Conservation (phyloP, 2,329 filamentous ascomycete species). For the Aspergillus sp. region DNA sequence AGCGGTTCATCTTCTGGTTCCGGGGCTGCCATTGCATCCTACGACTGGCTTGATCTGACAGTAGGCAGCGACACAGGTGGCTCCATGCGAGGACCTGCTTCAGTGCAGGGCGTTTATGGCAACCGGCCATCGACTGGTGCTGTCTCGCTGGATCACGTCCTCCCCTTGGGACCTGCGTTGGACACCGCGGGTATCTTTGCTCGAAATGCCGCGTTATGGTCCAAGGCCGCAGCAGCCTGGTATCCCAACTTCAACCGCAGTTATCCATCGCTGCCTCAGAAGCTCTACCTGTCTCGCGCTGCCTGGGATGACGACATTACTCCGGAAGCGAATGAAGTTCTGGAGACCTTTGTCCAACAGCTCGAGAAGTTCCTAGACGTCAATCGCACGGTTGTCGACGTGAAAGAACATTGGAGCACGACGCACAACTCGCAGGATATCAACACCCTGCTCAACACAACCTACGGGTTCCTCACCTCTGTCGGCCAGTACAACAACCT, state of each 20-base stretch:
- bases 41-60: conserved; percentile 27
- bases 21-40: conserved; percentile 22
- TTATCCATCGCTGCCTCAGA: conserved; percentile 16
- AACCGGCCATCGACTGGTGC: conserved; percentile 20
- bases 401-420: conserved; percentile 18
- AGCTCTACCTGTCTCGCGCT: conserved; percentile 6
- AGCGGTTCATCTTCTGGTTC: conserved; percentile 16
- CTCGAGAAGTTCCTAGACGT: conserved; percentile 20
- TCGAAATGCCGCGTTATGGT: conserved; percentile 17
- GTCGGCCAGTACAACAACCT: conserved; percentile 15
- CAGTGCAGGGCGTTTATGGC: conserved; percentile 22
- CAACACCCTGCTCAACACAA: conserved; percentile 6
- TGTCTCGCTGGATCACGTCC: conserved; percentile 13
- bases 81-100: conserved; percentile 22
- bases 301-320: conserved; percentile 1
- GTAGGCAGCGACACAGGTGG: conserved; percentile 23
- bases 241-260: conserved; percentile 11
- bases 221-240: conserved; percentile 11
- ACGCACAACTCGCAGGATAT: conserved; percentile 12
- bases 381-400: conserved; percentile 20
- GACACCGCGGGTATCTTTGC: conserved; percentile 28
- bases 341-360: conserved; percentile 16
- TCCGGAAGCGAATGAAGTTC: conserved; percentile 18
- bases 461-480: conserved; percentile 14
- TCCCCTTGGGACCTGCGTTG: conserved; percentile 22